Evolutionary conservation across 345 rosid genomes (phyloP).

Genomic region (Eucalyptus dawsonii): DNA sequence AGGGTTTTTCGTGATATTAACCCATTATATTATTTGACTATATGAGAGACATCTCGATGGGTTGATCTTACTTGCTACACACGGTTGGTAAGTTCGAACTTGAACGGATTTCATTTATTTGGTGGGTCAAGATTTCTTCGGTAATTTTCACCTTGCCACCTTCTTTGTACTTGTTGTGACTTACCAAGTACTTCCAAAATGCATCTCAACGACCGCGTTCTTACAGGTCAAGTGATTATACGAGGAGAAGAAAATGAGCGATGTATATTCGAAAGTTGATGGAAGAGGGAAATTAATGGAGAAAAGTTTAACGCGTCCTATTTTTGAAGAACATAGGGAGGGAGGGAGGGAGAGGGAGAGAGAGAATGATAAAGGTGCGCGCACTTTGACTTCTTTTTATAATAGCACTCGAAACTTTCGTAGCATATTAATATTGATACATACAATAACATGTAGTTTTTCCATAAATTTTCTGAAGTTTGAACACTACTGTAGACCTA

Average conservation of each 20-base stretch:
- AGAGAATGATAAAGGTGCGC: background rate
- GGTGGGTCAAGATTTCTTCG: background rate
- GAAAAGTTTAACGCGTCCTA: background rate
- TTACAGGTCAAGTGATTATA: no score
- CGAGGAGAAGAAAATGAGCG: no score
- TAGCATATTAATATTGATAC: background rate
- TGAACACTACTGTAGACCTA: background rate
- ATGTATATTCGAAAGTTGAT: background rate
- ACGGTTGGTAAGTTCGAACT: background rate
- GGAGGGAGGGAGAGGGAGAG: no score
- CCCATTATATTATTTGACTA: rapidly evolving
- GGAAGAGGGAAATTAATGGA: background rate
- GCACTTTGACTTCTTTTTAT: background rate
- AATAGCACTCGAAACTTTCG: background rate
- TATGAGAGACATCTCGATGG: background rate
- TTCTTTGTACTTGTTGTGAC: background rate
- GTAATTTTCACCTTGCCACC: background rate
- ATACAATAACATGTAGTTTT: background rate
- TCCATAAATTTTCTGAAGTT: background rate
- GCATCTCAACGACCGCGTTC: background rate
- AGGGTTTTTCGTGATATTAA: rapidly evolving
- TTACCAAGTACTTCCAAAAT: background rate
- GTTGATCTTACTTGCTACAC: background rate
- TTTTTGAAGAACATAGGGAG: no score
- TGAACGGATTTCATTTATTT: background rate